These are phyloP conservation scores for Penicillium nordicum DNA, from an alignment of 2,329 filamentous ascomycete species.

Conservation along the genomic window DNA sequence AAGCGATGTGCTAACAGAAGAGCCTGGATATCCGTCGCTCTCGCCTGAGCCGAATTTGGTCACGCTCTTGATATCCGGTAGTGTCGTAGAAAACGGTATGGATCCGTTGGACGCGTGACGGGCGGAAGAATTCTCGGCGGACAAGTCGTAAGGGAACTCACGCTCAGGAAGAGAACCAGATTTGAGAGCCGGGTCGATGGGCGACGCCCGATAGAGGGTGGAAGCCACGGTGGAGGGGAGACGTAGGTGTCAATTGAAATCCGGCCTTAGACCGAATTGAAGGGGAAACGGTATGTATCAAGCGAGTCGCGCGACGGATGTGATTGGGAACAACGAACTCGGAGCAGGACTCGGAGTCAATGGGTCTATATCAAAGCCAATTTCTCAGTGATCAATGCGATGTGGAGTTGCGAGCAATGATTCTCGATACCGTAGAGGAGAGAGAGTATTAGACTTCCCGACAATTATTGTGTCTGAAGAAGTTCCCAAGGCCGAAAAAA, in stretches of 20 bases:
- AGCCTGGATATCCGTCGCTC: constrained; percentile 26
- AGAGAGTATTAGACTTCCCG: not conserved
- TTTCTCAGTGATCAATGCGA: not conserved
- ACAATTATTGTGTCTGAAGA: not conserved
- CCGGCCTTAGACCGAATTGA: constrained; percentile 34
- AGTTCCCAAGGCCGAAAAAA: not conserved
- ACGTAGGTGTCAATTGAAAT: constrained; percentile 35
- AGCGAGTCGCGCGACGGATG: constrained; percentile 3
- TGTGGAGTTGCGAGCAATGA: not conserved
- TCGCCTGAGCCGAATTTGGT: constrained; percentile 29
- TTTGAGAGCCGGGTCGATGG: constrained; percentile 50
- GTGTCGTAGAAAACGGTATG: constrained; percentile 45
- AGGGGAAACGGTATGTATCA: not conserved
- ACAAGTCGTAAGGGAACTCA: constrained; percentile 42
- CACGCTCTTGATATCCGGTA: constrained; percentile 30
- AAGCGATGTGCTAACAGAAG: constrained; percentile 44
- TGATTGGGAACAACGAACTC: not conserved
- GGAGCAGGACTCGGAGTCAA: not conserved
- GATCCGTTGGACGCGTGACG: constrained; percentile 47
- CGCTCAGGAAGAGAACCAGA: constrained; percentile 45
- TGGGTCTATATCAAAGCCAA: not conserved
- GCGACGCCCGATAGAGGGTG: constrained; percentile 58
- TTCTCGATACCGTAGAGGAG: not conserved
- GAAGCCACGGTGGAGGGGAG: constrained; percentile 60
- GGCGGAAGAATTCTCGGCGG: constrained; percentile 47